phyloP scores from a whole-genome alignment of 129 eudicot species.

The Scalesia atractyloides region DNA sequence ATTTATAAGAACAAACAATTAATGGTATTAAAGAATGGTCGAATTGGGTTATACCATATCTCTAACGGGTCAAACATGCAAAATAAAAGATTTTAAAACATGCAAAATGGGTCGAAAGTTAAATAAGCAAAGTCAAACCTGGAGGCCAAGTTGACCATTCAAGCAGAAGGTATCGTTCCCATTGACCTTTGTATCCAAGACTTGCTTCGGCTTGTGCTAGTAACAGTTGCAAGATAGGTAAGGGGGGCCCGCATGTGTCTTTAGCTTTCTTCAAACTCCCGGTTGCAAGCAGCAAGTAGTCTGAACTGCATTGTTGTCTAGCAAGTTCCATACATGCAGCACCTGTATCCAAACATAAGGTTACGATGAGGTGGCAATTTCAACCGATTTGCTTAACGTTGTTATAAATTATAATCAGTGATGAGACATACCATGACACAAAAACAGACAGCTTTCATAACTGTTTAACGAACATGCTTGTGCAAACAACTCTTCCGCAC shows the following conservation, averaged over 20 bases:
- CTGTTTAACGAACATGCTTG: conserved; percentile 67
- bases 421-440: conserved; percentile 75
- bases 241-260: conserved; percentile 41
- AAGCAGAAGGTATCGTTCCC: conserved; percentile 63
- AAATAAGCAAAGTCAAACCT: conserved; percentile 48
- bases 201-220: conserved; percentile 95
- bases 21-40: background rate
- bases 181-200: conserved; percentile 72
- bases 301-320: conserved; percentile 57
- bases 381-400: background rate
- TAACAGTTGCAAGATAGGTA: conserved; percentile 68
- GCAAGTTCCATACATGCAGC: conserved; percentile 89
- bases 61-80: background rate
- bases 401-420: background rate
- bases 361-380: background rate
- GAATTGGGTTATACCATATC: background rate
- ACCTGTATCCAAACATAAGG: conserved; percentile 44
- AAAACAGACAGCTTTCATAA: conserved; percentile 65
- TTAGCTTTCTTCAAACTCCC: conserved; percentile 85
- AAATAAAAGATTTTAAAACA: background rate
- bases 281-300: conserved; percentile 58
- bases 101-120: background rate
- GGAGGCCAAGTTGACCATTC: conserved; percentile 95
- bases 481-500: conserved; percentile 71
- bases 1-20: background rate